Percentiles rank a stretch among this genome's conserved stretches.
These are phyloP conservation scores for Nannochloropsis granulata DNA, from an alignment of 108 stramenopile genomes.

Conservation along the genomic window DNA sequence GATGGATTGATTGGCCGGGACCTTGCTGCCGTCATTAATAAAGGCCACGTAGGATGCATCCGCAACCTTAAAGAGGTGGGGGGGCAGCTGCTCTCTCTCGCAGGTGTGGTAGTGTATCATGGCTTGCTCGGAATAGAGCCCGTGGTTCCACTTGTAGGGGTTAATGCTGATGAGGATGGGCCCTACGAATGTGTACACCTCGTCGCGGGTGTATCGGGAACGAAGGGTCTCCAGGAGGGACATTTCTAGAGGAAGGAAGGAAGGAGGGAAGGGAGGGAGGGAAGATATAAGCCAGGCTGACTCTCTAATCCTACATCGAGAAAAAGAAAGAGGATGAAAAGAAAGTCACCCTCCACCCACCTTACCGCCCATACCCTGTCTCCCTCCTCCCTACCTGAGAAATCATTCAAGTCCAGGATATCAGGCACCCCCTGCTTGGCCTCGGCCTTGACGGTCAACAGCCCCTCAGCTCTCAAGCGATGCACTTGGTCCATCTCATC, in stretches of 20 bases:
- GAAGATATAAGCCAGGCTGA: not conserved
- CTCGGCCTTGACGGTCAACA: conserved; percentile 6
- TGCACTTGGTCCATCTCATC: not conserved
- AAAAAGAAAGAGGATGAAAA: not conserved
- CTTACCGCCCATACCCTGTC: not conserved
- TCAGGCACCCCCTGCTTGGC: conserved; percentile 17
- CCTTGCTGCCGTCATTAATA: conserved; percentile 16
- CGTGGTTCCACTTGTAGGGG: conserved; percentile 59
- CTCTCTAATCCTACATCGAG: not conserved
- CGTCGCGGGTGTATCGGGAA: conserved; percentile 33
- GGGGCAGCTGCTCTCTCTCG: conserved; percentile 9
- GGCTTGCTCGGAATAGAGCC: conserved; percentile 16
- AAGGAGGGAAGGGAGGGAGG: not conserved
- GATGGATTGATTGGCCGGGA: conserved; percentile 27
- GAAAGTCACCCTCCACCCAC: too few species aligned
- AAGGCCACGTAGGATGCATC: conserved; percentile 29
- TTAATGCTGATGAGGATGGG: conserved; percentile 86
- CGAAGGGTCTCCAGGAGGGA: conserved; percentile 26
- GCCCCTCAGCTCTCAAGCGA: not conserved
- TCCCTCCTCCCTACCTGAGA: not conserved
- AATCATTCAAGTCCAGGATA: conserved; percentile 10
- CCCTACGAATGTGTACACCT: conserved; percentile 87
- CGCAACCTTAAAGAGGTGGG: conserved; percentile 33
- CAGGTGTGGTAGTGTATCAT: conserved; percentile 25
- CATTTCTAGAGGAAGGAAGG: not conserved